Conservation (phyloP, 23 red algal species). For the Agarophyton chilense region DNA sequence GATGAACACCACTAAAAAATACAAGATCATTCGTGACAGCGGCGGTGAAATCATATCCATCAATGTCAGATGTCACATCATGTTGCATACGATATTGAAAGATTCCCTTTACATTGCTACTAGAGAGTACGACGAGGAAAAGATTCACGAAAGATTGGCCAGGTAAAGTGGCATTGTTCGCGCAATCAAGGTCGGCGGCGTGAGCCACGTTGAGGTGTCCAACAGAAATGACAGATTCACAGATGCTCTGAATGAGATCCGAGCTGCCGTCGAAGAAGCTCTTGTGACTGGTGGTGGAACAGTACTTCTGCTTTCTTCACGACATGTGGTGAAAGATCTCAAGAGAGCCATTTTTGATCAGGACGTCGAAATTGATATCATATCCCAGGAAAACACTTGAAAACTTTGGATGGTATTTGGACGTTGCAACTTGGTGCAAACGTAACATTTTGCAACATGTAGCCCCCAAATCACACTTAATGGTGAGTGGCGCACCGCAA, state of each 20-base stretch:
- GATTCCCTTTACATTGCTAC: constrained; percentile 74
- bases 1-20: constrained; percentile 92
- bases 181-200: constrained; percentile 97
- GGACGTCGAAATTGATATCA: constrained; percentile 93
- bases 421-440: no score
- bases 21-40: constrained; percentile 91
- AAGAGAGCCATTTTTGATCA: constrained; percentile 97
- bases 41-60: constrained; percentile 62
- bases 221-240: constrained; percentile 95
- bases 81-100: no score
- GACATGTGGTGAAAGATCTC: constrained; percentile 66
- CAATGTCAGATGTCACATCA: constrained; percentile 86
- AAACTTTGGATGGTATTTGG: no score
- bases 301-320: constrained; percentile 69
- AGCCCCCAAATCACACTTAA: no score
- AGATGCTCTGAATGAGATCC: constrained; percentile 95
- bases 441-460: no score
- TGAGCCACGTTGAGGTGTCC: constrained; percentile 88
- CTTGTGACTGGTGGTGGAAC: constrained; percentile 98
- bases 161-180: constrained; percentile 91
- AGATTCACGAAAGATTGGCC: constrained; percentile 92
- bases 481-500: no score
- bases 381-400: no score
- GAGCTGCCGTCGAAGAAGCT: constrained; percentile 97
- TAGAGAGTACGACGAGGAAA: constrained; percentile 98